Conservation (phyloP, 805 yeast genomes). For the Cyberlindnera veronae region DNA sequence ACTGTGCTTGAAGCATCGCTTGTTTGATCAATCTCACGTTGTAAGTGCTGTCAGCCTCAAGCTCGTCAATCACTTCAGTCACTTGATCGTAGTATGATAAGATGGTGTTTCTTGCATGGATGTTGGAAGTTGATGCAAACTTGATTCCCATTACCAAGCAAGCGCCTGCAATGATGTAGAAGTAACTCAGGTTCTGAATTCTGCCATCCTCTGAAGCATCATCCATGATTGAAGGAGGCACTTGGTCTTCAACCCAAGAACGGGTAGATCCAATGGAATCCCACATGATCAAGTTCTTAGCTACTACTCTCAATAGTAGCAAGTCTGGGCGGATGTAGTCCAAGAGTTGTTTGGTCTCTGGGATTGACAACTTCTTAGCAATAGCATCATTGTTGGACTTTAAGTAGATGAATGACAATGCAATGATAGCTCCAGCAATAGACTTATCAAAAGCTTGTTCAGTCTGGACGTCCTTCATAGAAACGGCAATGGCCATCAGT, state of each 20-base stretch:
- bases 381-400: conserved; percentile 57
- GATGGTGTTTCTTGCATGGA: conserved; percentile 50
- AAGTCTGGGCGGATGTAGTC: conserved; percentile 77
- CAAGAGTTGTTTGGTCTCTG: conserved; percentile 53
- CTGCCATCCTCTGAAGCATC: conserved; percentile 24
- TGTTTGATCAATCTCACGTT: conserved; percentile 56
- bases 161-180: conserved; percentile 69
- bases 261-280: conserved; percentile 15
- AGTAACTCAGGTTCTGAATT: conserved; percentile 48
- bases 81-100: conserved; percentile 37
- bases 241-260: conserved; percentile 34
- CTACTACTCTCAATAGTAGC: conserved; percentile 59
- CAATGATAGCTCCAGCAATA: conserved; percentile 69
- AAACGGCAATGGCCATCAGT: conserved; percentile 53
- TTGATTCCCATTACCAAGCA: conserved; percentile 72
- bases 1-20: conserved; percentile 53
- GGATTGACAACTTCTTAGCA: conserved; percentile 60
- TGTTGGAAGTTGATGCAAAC: conserved; percentile 67
- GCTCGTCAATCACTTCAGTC: conserved; percentile 9
- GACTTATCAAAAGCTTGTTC: conserved; percentile 57
- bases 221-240: conserved; percentile 45
- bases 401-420: conserved; percentile 70
- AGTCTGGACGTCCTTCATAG: conserved; percentile 61
- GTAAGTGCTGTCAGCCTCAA: conserved; percentile 34
- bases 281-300: conserved; percentile 29